These are phyloP conservation scores for Leavenworthia alabamica DNA, from an alignment of 345 rosid species.

Conservation along the genomic window DNA sequence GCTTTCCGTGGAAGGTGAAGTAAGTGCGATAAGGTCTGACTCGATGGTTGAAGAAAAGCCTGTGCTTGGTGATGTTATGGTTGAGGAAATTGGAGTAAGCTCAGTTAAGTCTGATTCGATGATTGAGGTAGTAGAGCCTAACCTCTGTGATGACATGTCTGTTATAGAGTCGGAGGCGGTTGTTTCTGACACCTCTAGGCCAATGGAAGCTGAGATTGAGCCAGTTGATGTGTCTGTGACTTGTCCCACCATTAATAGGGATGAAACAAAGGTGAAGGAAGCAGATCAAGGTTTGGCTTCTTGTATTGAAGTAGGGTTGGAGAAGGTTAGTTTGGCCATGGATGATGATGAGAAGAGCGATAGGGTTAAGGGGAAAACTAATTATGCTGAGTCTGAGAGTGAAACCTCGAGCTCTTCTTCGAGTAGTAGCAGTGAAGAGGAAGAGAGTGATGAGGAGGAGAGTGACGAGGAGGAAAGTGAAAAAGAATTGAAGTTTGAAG, in stretches of 20 bases:
- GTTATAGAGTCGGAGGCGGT: background rate
- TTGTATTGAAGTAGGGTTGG: slow-evolving; percentile 46
- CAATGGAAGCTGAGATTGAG: slow-evolving; percentile 9
- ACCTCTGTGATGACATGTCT: slow-evolving; percentile 12
- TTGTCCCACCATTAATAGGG: slow-evolving; percentile 28
- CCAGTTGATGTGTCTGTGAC: background rate
- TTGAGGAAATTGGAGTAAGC: slow-evolving; percentile 6
- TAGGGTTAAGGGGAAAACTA: slow-evolving; percentile 27
- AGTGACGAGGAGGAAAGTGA: slow-evolving; percentile 17
- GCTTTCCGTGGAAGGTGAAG: slow-evolving; percentile 7
- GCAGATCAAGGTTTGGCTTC: slow-evolving; percentile 29
- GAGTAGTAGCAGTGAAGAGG: slow-evolving; percentile 31
- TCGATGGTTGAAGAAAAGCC: slow-evolving; percentile 8
- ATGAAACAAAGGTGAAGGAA: slow-evolving; percentile 28
- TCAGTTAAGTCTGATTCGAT: background rate
- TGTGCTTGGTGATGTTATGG: background rate
- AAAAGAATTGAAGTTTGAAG: slow-evolving; percentile 15
- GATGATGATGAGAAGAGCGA: slow-evolving; percentile 18
- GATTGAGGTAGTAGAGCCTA: slow-evolving; percentile 17
- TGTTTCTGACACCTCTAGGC: slow-evolving; percentile 7
- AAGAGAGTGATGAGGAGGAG: slow-evolving; percentile 23
- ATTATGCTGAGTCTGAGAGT: slow-evolving; percentile 38
- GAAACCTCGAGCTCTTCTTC: slow-evolving; percentile 42
- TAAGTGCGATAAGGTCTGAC: slow-evolving; percentile 12
- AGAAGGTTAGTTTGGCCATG: slow-evolving; percentile 38